Conservation (phyloP, 1,284 basidiomycete species). For the Ganoderma lingzhi region DNA sequence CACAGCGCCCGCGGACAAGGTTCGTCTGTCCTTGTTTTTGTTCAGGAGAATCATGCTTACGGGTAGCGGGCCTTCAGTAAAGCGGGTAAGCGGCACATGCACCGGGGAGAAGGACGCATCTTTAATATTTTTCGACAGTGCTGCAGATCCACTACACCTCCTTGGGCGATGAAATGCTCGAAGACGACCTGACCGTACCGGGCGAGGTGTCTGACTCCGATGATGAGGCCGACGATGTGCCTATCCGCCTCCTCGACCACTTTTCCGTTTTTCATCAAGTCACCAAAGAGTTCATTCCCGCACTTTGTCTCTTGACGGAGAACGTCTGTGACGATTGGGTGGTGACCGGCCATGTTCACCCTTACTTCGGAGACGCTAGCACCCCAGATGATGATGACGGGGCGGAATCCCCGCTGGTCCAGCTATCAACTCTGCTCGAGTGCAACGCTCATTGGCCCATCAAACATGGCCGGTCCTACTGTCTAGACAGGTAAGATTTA, state of each 20-base stretch:
- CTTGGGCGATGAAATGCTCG: constrained; percentile 45
- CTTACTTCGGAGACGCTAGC: constrained; percentile 37
- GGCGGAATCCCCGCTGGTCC: constrained; percentile 44
- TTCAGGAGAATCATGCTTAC: neutral
- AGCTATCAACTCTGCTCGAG: constrained; percentile 53
- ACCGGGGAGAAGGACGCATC: neutral
- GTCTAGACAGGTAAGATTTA: constrained; percentile 48
- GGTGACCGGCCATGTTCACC: constrained; percentile 46
- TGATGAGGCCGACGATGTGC: constrained; percentile 43
- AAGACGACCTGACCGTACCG: constrained; percentile 45
- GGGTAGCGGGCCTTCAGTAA: neutral
- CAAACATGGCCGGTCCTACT: constrained; percentile 32
- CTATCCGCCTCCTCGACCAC: constrained; percentile 57
- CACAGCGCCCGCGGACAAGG: neutral
- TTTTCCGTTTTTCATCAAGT: constrained; percentile 57
- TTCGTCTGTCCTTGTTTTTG: neutral
- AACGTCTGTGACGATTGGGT: constrained; percentile 33
- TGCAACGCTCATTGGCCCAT: constrained; percentile 54
- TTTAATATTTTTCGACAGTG: neutral
- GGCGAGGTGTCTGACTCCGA: constrained; percentile 46
- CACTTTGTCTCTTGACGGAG: constrained; percentile 45
- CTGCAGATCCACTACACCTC: constrained; percentile 20
- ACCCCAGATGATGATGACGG: constrained; percentile 25
- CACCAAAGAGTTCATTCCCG: constrained; percentile 46
- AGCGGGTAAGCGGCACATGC: neutral